These are phyloP conservation scores for Calonectria naviculata DNA, from an alignment of 2,329 filamentous ascomycete genomes.

Conservation along the genomic window DNA sequence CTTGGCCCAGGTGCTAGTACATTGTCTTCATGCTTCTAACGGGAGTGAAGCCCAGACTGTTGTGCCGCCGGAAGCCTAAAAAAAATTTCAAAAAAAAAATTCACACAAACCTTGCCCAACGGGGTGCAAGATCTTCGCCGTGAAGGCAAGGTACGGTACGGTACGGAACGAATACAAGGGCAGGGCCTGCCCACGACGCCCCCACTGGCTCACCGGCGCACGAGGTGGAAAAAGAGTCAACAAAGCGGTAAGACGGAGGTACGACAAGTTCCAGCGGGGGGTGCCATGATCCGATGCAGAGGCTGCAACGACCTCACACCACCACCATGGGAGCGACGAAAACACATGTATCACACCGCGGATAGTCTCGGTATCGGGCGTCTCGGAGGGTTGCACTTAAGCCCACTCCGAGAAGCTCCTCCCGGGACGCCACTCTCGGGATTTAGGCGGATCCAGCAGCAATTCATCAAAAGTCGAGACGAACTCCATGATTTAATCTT, in stretches of 20 bases:
- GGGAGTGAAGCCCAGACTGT: not conserved
- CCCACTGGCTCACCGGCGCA: not conserved
- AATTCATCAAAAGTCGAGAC: not conserved
- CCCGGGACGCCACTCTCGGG: constrained; percentile 17
- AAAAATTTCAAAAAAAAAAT: not conserved
- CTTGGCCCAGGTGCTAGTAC: not conserved
- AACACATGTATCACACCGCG: constrained; percentile 5
- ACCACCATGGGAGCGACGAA: not conserved
- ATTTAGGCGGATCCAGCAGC: constrained; percentile 1
- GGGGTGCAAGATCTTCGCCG: not conserved
- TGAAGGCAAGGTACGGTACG: not conserved
- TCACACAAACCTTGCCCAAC: not conserved
- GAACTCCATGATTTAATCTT: not conserved
- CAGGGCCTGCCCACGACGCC: not conserved
- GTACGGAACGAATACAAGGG: constrained; percentile 3
- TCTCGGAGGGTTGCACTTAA: constrained; percentile 15
- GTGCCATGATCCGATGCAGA: constrained; percentile 17
- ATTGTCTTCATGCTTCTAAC: not conserved
- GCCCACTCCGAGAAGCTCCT: not conserved
- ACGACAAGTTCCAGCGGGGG: constrained; percentile 10
- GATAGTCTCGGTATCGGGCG: constrained; percentile 10
- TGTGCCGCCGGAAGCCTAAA: not conserved
- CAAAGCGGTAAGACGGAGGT: constrained; percentile 18
- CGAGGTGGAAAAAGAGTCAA: not conserved
- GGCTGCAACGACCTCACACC: constrained; percentile 21